These are phyloP conservation scores for Solanum paucissectum DNA, from an alignment of 257 asterid species.

Conservation along the genomic window DNA sequence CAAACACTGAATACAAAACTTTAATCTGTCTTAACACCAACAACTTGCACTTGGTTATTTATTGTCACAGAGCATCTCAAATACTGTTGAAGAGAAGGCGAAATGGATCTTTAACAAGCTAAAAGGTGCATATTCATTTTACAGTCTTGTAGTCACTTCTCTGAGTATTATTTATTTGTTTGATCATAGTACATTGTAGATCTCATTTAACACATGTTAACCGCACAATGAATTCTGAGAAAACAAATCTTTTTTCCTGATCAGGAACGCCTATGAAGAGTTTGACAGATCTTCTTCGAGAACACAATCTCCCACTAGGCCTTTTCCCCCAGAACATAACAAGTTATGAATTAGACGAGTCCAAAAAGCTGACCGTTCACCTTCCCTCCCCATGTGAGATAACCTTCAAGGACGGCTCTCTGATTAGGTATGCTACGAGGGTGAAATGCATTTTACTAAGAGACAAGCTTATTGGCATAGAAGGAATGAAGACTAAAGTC, in stretches of 20 bases:
- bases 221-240: not conserved
- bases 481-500: constrained; percentile 80
- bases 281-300: constrained; percentile 57
- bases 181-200: not conserved
- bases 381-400: constrained; percentile 69
- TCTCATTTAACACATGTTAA: not conserved
- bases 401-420: constrained; percentile 60
- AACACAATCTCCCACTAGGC: constrained; percentile 58
- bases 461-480: constrained; percentile 60
- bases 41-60: not conserved
- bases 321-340: constrained; percentile 60
- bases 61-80: constrained; percentile 55
- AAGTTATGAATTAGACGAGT: constrained; percentile 53
- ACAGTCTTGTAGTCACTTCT: not conserved
- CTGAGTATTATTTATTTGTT: not conserved
- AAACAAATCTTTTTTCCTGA: not conserved
- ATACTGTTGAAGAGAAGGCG: constrained; percentile 88
- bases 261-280: constrained; percentile 47
- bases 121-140: constrained; percentile 45
- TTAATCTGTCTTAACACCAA: not conserved
- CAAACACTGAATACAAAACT: not conserved
- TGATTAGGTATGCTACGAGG: constrained; percentile 41
- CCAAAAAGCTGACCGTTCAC: constrained; percentile 51
- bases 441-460: constrained; percentile 65
- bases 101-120: constrained; percentile 94